A percentile compares a stretch with the other conserved stretches of the same genome.
phyloP scores from a whole-genome alignment of 495 filamentous ascomycete species.

The Apodospora peruviana region DNA sequence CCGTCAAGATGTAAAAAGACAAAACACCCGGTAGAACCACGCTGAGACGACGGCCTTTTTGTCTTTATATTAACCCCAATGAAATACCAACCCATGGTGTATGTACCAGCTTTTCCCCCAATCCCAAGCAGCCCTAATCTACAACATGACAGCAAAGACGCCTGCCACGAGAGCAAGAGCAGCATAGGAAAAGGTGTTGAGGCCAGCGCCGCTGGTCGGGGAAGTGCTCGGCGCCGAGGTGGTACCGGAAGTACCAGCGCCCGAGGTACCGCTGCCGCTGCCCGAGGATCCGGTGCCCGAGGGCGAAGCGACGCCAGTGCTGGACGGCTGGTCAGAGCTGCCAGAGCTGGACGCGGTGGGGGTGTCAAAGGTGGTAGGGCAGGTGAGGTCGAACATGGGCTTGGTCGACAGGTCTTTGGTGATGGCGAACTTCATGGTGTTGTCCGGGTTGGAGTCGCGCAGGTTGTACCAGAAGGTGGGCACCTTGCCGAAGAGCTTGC shows the following conservation, averaged over 20 bases:
- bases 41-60: too few relatives aligned
- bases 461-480: slow-evolving; percentile 62
- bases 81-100: too few relatives aligned
- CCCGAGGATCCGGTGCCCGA: slow-evolving; percentile 10
- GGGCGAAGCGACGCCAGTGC: slow-evolving; percentile 14
- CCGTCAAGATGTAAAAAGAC: too few relatives aligned
- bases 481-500: slow-evolving; percentile 53
- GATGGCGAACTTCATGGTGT: slow-evolving; percentile 39
- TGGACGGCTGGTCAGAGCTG: slow-evolving; percentile 4
- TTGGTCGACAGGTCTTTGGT: slow-evolving; percentile 46
- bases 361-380: slow-evolving; percentile 39
- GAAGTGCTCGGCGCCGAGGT: slow-evolving; percentile 11
- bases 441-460: slow-evolving; percentile 40
- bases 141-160: slow-evolving; percentile 18
- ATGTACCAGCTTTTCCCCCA: too few relatives aligned
- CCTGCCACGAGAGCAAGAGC: slow-evolving; percentile 18
- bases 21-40: too few relatives aligned
- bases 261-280: slow-evolving; percentile 6
- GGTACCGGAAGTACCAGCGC: slow-evolving; percentile 10
- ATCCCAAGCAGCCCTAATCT: too few relatives aligned
- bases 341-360: slow-evolving; percentile 9
- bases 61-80: too few relatives aligned
- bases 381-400: slow-evolving; percentile 56
- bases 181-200: slow-evolving; percentile 4
- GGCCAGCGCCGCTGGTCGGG: neutral